Base-by-base conservation (phyloP, 1,139 yeast species). In the Debaryomyces fabryi region DNA sequence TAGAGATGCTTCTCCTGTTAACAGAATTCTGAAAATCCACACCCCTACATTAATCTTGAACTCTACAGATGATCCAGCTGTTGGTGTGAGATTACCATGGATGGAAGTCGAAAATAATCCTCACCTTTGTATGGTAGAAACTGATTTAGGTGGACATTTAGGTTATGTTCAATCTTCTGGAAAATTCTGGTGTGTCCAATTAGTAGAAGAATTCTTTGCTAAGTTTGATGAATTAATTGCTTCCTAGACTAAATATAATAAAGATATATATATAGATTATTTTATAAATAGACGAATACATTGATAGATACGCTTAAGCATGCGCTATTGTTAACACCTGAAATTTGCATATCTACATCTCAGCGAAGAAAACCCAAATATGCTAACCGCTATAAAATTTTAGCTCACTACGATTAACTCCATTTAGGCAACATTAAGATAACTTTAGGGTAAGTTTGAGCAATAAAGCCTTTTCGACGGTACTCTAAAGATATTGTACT, bases 41-140 rank as follows among this genome's bases (percentile, higher is more conserved):
- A 81, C 86, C 1, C 97, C 97, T 20, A 69, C 84, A 6, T 67
- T 92, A 46, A 78, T 85, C 18, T 69, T 92, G 42, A 83, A 84
- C 60, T 77, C 97, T 1, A 66, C 75, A 20, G 97, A 92, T 64
- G 98, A 92, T 63, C 97, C 97, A 4, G 83, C 93, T 29, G 84
- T 85, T 24, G 85, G 90, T 13, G 72, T 76, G 6, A 59, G 63
- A 44, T 62, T 72, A 40, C 79, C 79, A 1, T 46, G 54, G 13
- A 53, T 57, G 44, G 64, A 65, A 42, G 62, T 67, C 38, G 48
- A 54, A 34, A 49, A 54, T 15, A 74, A 72, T 51, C 74, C 76
- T 6, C 54, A 71, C 52, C 58, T 72, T 37, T 61, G 66, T n/a
- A 52, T 71, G 54, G 69, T 72, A 10, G 74, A 71, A 54, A 69